Evolutionary conservation across 306 rosid genomes (phyloP).

Genomic region (Vicia villosa): DNA sequence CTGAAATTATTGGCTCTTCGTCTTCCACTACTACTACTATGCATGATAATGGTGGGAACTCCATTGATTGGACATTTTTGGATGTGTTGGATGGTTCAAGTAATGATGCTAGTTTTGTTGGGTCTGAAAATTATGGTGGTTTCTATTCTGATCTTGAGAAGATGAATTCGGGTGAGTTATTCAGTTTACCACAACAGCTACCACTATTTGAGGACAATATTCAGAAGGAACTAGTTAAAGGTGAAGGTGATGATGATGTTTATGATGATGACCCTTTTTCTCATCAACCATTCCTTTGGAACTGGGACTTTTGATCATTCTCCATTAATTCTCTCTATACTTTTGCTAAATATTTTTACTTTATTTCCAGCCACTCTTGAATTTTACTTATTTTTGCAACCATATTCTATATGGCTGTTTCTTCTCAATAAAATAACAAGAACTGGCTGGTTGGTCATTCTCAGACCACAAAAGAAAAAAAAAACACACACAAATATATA

Average conservation of each 20-base stretch:
- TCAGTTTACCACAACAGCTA: conserved; percentile 1
- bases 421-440: no score
- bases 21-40: conserved; percentile 16
- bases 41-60: not conserved
- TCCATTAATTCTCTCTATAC: not conserved
- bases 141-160: conserved; percentile 37
- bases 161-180: conserved; percentile 48
- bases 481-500: no score
- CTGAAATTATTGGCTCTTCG: not conserved
- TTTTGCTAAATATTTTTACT: no score
- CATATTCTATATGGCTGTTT: no score
- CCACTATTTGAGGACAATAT: conserved; percentile 28
- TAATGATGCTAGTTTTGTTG: not conserved
- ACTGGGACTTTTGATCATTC: conserved; percentile 53
- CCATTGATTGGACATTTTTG: conserved; percentile 60
- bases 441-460: no score
- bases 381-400: no score
- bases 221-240: not conserved
- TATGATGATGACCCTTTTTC: conserved; percentile 36
- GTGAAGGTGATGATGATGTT: conserved; percentile 15
- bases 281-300: conserved; percentile 52
- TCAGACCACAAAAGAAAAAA: not conserved
- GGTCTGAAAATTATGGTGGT: conserved; percentile 10
- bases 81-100: conserved; percentile 38
- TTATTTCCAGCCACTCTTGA: no score